These are phyloP conservation scores for Fraxinus angustifolia DNA, from an alignment of 305 asterid genomes.

Conservation along the genomic window DNA sequence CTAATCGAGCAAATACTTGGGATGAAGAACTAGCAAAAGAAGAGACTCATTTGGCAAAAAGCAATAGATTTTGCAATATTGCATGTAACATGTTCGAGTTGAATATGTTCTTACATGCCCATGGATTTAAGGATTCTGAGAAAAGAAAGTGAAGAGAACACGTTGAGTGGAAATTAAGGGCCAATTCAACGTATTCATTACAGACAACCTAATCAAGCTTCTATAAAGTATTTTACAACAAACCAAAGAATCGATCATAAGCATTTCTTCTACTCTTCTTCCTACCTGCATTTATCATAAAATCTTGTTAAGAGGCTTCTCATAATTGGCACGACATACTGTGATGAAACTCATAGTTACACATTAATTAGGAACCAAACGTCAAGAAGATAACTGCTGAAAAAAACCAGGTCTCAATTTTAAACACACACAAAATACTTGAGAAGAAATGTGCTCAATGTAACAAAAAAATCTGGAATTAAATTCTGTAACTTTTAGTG, in stretches of 20 bases:
- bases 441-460: not conserved
- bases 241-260: not conserved
- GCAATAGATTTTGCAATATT: not conserved
- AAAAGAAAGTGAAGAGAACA: not conserved
- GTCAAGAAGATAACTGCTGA: not conserved
- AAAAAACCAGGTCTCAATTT: not conserved
- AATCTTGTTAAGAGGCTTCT: not conserved
- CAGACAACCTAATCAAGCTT: not conserved
- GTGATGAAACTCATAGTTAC: not conserved
- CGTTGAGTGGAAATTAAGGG: not conserved
- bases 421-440: not conserved
- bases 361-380: not conserved
- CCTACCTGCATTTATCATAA: not conserved
- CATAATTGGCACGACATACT: not conserved
- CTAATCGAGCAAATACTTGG: not conserved
- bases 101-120: not conserved
- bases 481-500: not conserved
- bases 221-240: not conserved
- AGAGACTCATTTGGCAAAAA: not conserved
- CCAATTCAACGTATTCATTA: not conserved
- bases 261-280: not conserved
- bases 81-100: not conserved
- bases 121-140: not conserved
- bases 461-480: not conserved
- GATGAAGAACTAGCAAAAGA: not conserved